Base-by-base conservation (phyloP, 768 basidiomycete species). In the Amanita rubescens region DNA sequence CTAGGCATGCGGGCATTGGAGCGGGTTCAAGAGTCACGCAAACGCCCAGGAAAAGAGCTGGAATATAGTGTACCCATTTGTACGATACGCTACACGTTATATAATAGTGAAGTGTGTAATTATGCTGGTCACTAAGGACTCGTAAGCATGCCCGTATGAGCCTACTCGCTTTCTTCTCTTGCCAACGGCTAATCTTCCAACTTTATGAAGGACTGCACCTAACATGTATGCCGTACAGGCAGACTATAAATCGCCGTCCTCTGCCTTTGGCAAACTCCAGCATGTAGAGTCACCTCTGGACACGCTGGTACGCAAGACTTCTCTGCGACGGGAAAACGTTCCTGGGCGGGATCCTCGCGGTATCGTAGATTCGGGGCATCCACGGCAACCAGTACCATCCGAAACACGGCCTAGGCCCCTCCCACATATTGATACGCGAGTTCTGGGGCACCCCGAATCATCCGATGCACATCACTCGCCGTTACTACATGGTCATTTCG, bases 41-140 rank as follows among this genome's bases (percentile, higher is more conserved):
- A 65, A 93, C 90, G 25, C 90, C 90, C n/a, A 71, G 85, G 58
- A 76, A 85, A 57, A 74, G 76, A 58, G 78, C 78, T 25, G 90
- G 90, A 24, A 81, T 92, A 59, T 90, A 70, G 39, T 6, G 34
- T 20, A n/a, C 33, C 12, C 8, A 22, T 6, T 34, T 34, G 11
- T 19, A 17, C 17, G 8, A 24, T 32, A 7, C 5, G 7, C 8
- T 43, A 19, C 17, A 10, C 6, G 41, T 19, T 10, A 43, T 43
- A 24, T 30, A n/a, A 30, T 30, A 30, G 27, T 30, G 27, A 8
- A 8, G 3, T 30, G 27, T 30, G 27, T 30, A 30, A 30, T 30
- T 30, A 30, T 30, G 27, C 27, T 30, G 25, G 25, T 25, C 24
- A 45, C 24, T 15, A 19, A 25, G 39, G 39, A 22, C 11, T 41